Conservation (phyloP, 2,329 filamentous ascomycete species). For the Neofusicoccum umdonicola region DNA sequence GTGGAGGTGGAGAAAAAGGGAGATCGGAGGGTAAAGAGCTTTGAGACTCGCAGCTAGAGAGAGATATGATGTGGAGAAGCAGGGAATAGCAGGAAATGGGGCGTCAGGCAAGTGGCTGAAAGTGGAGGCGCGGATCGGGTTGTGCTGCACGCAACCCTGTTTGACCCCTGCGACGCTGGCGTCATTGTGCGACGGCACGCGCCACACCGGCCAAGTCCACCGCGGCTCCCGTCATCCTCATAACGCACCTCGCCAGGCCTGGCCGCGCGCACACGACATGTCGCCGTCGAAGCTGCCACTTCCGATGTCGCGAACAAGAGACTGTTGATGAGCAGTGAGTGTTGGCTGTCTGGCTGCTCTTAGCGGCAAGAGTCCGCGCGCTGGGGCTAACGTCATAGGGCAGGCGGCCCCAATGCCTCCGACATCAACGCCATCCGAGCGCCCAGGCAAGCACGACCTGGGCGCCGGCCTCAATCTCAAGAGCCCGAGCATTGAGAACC, state of each 20-base stretch:
- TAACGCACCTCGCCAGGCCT: neutral
- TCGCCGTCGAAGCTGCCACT: neutral
- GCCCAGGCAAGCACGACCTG: constrained; percentile 34
- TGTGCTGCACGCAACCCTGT: constrained; percentile 9
- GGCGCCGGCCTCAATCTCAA: constrained; percentile 45
- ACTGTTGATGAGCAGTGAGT: neutral
- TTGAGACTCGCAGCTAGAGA: neutral
- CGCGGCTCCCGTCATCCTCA: neutral
- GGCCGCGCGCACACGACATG: neutral
- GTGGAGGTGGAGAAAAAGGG: neutral
- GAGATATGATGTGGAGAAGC: constrained; percentile 5
- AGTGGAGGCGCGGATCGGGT: neutral
- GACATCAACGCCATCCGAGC: constrained; percentile 21
- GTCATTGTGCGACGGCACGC: constrained; percentile 14
- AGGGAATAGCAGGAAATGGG: neutral
- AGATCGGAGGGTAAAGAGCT: neutral
- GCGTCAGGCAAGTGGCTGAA: neutral
- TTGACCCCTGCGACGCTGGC: constrained; percentile 7
- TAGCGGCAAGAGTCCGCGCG: neutral
- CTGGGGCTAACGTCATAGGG: neutral
- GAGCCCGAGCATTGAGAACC: constrained; percentile 40
- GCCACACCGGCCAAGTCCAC: constrained; percentile 2
- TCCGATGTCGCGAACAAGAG: neutral
- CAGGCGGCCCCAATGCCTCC: neutral
- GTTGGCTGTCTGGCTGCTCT: neutral